A percentile compares a stretch with the other conserved stretches of the same genome.
Conservation (phyloP, 2,329 filamentous ascomycete genomes). For the Pezicula carpinea region DNA sequence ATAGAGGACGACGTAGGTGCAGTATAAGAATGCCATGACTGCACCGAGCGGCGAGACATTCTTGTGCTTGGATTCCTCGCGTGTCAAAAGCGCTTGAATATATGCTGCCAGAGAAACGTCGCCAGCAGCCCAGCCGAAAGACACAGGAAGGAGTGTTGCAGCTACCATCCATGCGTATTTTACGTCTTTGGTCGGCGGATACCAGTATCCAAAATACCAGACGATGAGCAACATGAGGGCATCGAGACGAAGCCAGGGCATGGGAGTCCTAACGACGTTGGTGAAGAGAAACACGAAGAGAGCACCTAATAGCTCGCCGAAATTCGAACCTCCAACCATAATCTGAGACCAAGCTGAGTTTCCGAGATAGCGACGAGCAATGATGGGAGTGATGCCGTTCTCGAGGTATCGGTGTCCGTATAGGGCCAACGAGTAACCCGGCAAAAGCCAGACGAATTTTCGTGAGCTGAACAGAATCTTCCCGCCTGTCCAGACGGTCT, state of each 20-base stretch:
- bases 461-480: slow-evolving; percentile 42
- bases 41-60: slow-evolving; percentile 44
- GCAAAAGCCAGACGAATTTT: slow-evolving; percentile 45
- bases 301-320: slow-evolving; percentile 44
- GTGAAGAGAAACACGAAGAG: slow-evolving; percentile 44
- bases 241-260: slow-evolving; percentile 46
- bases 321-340: slow-evolving; percentile 45
- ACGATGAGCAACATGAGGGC: slow-evolving; percentile 40
- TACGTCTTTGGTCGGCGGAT: slow-evolving; percentile 34
- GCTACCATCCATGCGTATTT: slow-evolving; percentile 41
- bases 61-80: slow-evolving; percentile 37
- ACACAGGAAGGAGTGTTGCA: slow-evolving; percentile 41
- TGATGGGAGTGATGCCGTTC: slow-evolving; percentile 40
- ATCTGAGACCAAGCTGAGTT: slow-evolving; percentile 45
- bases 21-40: slow-evolving; percentile 48
- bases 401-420: slow-evolving; percentile 47
- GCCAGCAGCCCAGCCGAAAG: slow-evolving; percentile 47
- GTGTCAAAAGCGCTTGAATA: slow-evolving; percentile 42
- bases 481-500: slow-evolving; percentile 41
- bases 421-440: slow-evolving; percentile 43
- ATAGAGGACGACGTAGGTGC: slow-evolving; percentile 43
- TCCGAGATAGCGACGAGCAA: slow-evolving; percentile 42
- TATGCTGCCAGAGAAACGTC: slow-evolving; percentile 47
- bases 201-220: slow-evolving; percentile 44
- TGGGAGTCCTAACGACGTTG: slow-evolving; percentile 42